A percentile compares a stretch with the other conserved stretches of the same genome.
Conservation (phyloP, 2,329 filamentous ascomycete genomes). For the Trichoderma semiorbis region DNA sequence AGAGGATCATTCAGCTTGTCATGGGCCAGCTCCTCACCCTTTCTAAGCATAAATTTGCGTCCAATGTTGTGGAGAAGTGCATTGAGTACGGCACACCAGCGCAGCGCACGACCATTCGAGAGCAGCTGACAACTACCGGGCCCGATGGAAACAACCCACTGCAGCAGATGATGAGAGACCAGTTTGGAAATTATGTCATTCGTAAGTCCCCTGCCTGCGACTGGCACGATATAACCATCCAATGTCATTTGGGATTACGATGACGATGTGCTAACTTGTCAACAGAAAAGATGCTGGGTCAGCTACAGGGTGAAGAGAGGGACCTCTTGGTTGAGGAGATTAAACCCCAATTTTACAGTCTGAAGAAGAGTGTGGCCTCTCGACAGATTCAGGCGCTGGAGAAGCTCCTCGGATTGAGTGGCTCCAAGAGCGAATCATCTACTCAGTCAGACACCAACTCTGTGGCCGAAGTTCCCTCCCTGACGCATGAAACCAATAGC, state of each 20-base stretch:
- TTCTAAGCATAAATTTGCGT: slow-evolving; percentile 94
- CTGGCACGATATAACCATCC: background rate
- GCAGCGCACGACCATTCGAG: slow-evolving; percentile 67
- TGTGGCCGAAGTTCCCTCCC: slow-evolving; percentile 59
- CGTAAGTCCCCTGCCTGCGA: slow-evolving; percentile 60
- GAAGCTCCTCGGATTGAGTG: slow-evolving; percentile 31
- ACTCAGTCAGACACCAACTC: slow-evolving; percentile 47
- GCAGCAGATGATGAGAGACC: slow-evolving; percentile 77
- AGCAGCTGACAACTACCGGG: slow-evolving; percentile 56
- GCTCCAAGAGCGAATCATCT: slow-evolving; percentile 32
- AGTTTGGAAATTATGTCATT: slow-evolving; percentile 94
- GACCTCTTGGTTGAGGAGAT: slow-evolving; percentile 60
- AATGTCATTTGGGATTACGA: background rate
- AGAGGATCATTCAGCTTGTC: slow-evolving; percentile 70
- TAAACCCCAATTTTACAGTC: slow-evolving; percentile 55
- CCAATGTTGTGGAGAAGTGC: slow-evolving; percentile 95
- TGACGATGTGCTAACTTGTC: background rate
- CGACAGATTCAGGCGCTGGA: slow-evolving; percentile 53
- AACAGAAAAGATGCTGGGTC: slow-evolving; percentile 72
- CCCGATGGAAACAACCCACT: slow-evolving; percentile 68
- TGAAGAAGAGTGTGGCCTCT: slow-evolving; percentile 63
- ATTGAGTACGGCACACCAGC: slow-evolving; percentile 67
- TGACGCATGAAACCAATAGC: slow-evolving; percentile 67
- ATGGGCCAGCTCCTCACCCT: slow-evolving; percentile 67
- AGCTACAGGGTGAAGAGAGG: slow-evolving; percentile 58